phyloP scores from a whole-genome alignment of 2,329 filamentous ascomycete species.

The Diaporthe humulicola region DNA sequence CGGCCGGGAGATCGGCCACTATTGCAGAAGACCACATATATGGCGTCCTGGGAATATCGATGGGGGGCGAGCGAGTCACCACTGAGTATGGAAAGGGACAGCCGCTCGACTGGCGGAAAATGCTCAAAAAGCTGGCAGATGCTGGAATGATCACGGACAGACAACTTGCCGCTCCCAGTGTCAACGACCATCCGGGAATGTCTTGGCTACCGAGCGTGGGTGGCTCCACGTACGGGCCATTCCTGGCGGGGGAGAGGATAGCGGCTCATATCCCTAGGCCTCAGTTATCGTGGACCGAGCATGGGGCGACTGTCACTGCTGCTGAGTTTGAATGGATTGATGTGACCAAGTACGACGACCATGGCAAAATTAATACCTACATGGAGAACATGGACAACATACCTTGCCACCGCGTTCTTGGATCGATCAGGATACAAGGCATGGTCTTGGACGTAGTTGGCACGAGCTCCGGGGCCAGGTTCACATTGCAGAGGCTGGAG shows the following conservation, averaged over 20 bases:
- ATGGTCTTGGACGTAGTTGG: background rate
- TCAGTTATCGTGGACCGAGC: background rate
- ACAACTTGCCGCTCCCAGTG: background rate
- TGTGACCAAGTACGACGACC: background rate
- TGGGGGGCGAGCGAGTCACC: background rate
- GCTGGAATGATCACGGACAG: constrained; percentile 6
- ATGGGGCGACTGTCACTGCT: background rate
- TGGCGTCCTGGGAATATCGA: background rate
- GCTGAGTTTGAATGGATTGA: background rate
- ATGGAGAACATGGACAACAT: background rate
- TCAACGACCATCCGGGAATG: background rate
- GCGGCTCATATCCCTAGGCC: background rate
- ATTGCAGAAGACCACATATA: constrained; percentile 1
- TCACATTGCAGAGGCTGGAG: background rate
- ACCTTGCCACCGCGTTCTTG: background rate
- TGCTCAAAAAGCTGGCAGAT: background rate
- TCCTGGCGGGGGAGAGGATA: background rate
- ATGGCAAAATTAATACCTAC: background rate
- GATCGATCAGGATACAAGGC: background rate
- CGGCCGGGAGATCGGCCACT: background rate
- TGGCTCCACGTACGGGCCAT: background rate
- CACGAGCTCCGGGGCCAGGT: background rate
- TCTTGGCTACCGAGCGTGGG: background rate
- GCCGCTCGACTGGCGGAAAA: background rate
- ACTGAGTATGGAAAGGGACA: background rate